phyloP scores from a whole-genome alignment of 2,329 filamentous ascomycete species.

The Sclerotinia glacialis region DNA sequence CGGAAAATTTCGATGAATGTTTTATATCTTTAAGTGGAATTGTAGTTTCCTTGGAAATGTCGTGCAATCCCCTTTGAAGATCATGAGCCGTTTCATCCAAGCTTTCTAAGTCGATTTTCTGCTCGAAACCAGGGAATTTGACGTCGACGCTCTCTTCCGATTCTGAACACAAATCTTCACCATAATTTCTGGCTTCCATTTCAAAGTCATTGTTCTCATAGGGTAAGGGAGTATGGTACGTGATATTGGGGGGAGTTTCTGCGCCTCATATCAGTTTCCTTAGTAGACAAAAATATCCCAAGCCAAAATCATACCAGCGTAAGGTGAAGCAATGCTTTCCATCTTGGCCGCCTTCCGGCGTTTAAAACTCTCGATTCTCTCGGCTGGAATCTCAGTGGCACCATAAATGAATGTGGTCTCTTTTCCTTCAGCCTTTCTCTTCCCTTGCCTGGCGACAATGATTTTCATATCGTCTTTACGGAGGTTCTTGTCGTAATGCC shows the following conservation, averaged over 20 bases:
- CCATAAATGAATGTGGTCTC: slow-evolving; percentile 6
- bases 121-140: neutral
- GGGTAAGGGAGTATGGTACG: neutral
- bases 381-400: neutral
- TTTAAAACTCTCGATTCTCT: slow-evolving; percentile 17
- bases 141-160: neutral
- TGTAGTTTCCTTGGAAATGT: neutral
- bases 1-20: no score
- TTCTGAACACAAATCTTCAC: neutral
- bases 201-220: neutral
- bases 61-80: neutral
- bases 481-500: slow-evolving; percentile 20
- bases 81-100: neutral
- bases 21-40: no score
- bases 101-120: neutral
- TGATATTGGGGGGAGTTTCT: neutral
- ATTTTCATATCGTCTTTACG: slow-evolving; percentile 13
- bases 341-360: neutral
- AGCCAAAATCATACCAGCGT: neutral
- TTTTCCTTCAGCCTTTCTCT: neutral
- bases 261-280: neutral
- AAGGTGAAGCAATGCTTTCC: neutral
- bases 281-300: neutral
- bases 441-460: slow-evolving; percentile 9
- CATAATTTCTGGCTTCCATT: neutral